Evolutionary conservation across 352 stramenopile genomes (phyloP).

Genomic region (Globisporangium canariense): DNA sequence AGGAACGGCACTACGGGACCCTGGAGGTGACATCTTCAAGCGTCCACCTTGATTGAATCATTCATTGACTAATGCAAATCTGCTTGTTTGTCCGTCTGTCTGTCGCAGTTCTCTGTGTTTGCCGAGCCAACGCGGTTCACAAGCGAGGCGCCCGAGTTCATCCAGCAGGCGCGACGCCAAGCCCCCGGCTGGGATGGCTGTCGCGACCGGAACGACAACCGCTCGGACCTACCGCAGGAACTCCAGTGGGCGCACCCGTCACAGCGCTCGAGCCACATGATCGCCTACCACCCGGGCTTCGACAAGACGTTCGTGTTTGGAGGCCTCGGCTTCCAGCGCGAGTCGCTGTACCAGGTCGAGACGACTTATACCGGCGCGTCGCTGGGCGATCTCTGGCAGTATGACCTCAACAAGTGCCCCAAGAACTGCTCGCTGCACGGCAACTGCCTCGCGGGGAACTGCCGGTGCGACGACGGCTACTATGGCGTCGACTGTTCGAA

Average conservation of each 20-base stretch:
- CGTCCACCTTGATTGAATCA: background rate
- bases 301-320: slow-evolving; percentile 89
- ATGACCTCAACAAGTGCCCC: slow-evolving; percentile 86
- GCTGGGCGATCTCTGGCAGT: slow-evolving; percentile 89
- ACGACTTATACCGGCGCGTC: slow-evolving; percentile 55
- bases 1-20: slow-evolving; percentile 71
- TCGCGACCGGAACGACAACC: slow-evolving; percentile 78
- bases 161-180: slow-evolving; percentile 87
- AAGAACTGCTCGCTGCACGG: slow-evolving; percentile 94
- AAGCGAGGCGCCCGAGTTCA: slow-evolving; percentile 59
- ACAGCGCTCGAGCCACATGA: slow-evolving; percentile 82
- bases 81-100: background rate
- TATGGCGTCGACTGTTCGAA: slow-evolving; percentile 97
- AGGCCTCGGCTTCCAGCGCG: slow-evolving; percentile 70
- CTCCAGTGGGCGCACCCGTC: slow-evolving; percentile 86
- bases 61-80: background rate
- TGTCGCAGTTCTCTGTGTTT: slow-evolving; percentile 70
- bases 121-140: slow-evolving; percentile 89
- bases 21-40: slow-evolving; percentile 34
- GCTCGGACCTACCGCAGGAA: slow-evolving; percentile 45
- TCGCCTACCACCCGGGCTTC: slow-evolving; percentile 70
- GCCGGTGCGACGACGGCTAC: slow-evolving; percentile 92
- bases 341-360: slow-evolving; percentile 59
- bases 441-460: slow-evolving; percentile 90
- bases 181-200: slow-evolving; percentile 95